phyloP scores from a whole-genome alignment of 208 protist species.

The Acanthamoeba royreba region DNA sequence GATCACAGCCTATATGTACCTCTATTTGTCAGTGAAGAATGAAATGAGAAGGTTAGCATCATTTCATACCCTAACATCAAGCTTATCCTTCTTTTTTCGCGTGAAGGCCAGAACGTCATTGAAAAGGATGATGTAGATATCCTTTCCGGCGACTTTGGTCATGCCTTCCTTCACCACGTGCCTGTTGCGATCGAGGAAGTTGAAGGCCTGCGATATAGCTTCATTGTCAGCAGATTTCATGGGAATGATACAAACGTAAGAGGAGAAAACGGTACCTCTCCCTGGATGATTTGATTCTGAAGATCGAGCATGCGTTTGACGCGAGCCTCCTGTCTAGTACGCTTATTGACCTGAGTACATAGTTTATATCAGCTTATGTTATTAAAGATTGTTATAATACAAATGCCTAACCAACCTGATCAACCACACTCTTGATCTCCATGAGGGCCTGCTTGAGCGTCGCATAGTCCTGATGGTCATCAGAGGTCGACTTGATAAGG shows the following conservation, averaged over 20 bases:
- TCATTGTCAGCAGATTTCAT: neutral
- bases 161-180: slow-evolving; percentile 1
- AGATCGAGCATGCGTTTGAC: slow-evolving; percentile 39
- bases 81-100: neutral
- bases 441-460: neutral
- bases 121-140: neutral
- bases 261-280: neutral
- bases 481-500: neutral
- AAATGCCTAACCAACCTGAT: neutral
- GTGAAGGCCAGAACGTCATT: neutral
- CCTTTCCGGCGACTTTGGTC: neutral
- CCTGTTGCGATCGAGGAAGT: neutral
- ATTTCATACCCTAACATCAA: neutral
- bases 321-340: neutral
- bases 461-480: neutral
- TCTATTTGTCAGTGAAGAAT: neutral
- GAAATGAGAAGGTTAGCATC: neutral
- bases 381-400: too few species aligned
- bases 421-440: slow-evolving; percentile 32
- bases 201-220: neutral
- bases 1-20: neutral
- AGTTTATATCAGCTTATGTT: neutral
- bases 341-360: slow-evolving; percentile 33
- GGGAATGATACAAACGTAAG: neutral
- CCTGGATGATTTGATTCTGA: neutral